Evolutionary conservation across 108 stramenopile genomes (phyloP).

Genomic region (Pelagomonas calceolata): DNA sequence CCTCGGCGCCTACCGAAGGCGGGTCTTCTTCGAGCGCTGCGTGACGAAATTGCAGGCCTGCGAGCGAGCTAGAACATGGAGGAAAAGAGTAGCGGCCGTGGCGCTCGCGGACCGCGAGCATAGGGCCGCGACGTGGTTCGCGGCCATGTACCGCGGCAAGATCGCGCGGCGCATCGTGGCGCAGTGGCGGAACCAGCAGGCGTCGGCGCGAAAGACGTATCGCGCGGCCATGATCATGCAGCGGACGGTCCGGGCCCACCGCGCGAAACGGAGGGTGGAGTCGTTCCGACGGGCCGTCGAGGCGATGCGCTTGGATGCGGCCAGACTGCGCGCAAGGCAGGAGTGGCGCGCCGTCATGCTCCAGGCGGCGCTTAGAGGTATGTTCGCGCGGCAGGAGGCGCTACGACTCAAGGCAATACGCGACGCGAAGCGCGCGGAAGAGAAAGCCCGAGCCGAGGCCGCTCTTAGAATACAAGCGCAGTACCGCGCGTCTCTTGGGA

Average conservation of each 20-base stretch:
- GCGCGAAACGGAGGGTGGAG: constrained; percentile 1
- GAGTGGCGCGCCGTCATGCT: constrained; percentile 6
- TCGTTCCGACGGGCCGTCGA: constrained; percentile 4
- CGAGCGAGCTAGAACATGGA: not conserved
- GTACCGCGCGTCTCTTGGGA: constrained; percentile 1
- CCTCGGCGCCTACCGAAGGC: not conserved
- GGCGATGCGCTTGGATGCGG: not conserved
- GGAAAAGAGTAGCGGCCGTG: not conserved
- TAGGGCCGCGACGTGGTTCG: constrained; percentile 5
- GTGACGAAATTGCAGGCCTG: not conserved
- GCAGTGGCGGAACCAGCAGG: not conserved
- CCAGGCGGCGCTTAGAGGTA: constrained; percentile 1
- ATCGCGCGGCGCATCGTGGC: not conserved
- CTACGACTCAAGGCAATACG: not conserved
- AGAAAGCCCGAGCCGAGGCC: not conserved
- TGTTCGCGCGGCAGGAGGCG: not conserved
- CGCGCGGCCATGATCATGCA: constrained; percentile 1
- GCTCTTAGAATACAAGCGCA: constrained; percentile 3
- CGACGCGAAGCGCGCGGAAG: constrained; percentile 3
- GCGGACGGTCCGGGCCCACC: constrained; percentile 10
- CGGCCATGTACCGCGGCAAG: not conserved
- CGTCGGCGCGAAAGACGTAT: not conserved
- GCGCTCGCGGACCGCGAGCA: not conserved
- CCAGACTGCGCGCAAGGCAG: not conserved
- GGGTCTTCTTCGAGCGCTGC: not conserved